A percentile compares a stretch with the other conserved stretches of the same genome.
Evolutionary conservation across 2,329 filamentous ascomycete genomes (phyloP).

Genomic region (Colletotrichum horii): DNA sequence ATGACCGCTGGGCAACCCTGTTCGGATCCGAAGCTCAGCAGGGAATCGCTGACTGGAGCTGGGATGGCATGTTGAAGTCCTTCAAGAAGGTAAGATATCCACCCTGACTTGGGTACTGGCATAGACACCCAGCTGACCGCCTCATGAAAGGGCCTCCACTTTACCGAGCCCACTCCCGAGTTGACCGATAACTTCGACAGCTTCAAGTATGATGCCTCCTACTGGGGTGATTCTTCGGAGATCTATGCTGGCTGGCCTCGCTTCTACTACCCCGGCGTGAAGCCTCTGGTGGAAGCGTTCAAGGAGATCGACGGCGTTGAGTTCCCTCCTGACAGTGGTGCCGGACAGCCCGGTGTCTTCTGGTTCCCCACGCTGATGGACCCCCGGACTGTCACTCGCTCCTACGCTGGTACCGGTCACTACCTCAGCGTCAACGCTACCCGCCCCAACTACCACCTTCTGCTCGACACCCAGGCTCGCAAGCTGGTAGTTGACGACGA

Average conservation of each 20-base stretch:
- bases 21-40: constrained; percentile 39
- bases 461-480: constrained; percentile 37
- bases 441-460: constrained; percentile 37
- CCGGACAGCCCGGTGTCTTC: constrained; percentile 43
- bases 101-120: not conserved
- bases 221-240: constrained; percentile 41
- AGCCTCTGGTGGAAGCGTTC: constrained; percentile 38
- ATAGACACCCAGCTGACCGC: not conserved
- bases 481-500: constrained; percentile 34
- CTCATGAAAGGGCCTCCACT: not conserved
- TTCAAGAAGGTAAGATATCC: constrained; percentile 42
- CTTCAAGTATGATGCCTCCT: constrained; percentile 36
- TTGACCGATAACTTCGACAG: constrained; percentile 26
- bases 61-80: constrained; percentile 43
- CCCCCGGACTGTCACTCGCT: constrained; percentile 36
- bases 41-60: constrained; percentile 36
- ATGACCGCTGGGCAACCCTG: constrained; percentile 35
- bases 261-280: constrained; percentile 40
- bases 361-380: constrained; percentile 49
- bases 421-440: constrained; percentile 31
- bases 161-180: constrained; percentile 15
- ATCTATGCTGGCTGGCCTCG: constrained; percentile 43
- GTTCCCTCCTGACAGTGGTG: constrained; percentile 43
- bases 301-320: constrained; percentile 41
- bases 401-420: constrained; percentile 44